phyloP scores from a whole-genome alignment of 2,329 filamentous ascomycete genomes.

The Scedosporium dehoogii region DNA sequence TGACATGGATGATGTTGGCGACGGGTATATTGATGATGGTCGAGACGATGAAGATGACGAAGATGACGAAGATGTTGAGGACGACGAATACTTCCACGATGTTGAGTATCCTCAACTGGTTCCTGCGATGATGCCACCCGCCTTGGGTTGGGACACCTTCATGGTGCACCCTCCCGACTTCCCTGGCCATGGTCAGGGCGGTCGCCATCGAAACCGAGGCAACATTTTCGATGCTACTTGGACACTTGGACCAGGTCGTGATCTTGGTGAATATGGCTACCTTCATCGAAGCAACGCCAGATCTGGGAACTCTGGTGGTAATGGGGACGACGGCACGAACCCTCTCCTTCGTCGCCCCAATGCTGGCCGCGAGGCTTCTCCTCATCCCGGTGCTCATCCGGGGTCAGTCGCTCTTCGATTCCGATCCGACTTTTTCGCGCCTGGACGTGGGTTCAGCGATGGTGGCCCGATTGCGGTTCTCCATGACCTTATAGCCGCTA shows the following conservation, averaged over 20 bases:
- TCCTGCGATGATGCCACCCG: conserved; percentile 31
- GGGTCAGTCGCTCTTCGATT: conserved; percentile 44
- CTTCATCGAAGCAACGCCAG: conserved; percentile 40
- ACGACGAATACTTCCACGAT: conserved; percentile 54
- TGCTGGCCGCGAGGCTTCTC: conserved; percentile 31
- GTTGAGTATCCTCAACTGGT: conserved; percentile 45
- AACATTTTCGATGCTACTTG: conserved; percentile 20
- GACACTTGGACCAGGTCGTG: conserved; percentile 33
- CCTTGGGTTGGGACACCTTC: conserved; percentile 45
- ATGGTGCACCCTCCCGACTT: conserved; percentile 9
- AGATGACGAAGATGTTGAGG: conserved; percentile 61
- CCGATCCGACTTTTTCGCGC: conserved; percentile 33
- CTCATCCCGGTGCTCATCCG: conserved; percentile 35
- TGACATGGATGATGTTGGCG: conserved; percentile 39
- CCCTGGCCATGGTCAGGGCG: background rate
- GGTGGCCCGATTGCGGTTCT: conserved; percentile 45
- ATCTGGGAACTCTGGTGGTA: conserved; percentile 40
- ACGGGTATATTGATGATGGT: conserved; percentile 42
- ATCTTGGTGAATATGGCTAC: conserved; percentile 39
- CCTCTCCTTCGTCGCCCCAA: conserved; percentile 65
- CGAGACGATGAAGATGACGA: conserved; percentile 55
- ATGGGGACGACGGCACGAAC: conserved; percentile 73
- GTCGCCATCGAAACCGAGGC: background rate
- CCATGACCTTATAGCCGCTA: conserved; percentile 44
- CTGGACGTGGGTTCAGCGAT: conserved; percentile 16